Conservation (phyloP, 192 early-diverging fungal genomes). For the Kappamyces sp. region DNA sequence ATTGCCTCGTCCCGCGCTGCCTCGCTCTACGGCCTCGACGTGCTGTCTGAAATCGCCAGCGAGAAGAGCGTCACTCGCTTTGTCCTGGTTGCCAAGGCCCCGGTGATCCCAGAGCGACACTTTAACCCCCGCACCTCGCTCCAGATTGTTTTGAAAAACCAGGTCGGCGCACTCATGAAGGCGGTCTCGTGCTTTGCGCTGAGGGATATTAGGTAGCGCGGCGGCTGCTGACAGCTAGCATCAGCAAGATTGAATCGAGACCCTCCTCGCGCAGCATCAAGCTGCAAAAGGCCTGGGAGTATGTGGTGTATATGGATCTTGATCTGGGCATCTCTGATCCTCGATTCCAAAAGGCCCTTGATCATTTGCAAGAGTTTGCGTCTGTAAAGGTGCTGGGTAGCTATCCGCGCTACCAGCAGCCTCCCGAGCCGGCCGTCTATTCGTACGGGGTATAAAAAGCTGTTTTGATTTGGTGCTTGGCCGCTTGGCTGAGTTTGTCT, state of each 20-base stretch:
- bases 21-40: constrained; percentile 22
- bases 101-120: constrained; percentile 24
- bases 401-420: constrained; percentile 32
- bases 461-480: background rate
- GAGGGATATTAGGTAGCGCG: constrained; percentile 33
- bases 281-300: constrained; percentile 30
- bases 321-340: constrained; percentile 21
- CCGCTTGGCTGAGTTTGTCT: too few relatives aligned
- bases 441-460: constrained; percentile 4
- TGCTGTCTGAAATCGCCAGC: constrained; percentile 18
- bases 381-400: constrained; percentile 22
- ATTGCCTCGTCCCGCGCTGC: constrained; percentile 22
- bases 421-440: constrained; percentile 11
- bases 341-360: constrained; percentile 22
- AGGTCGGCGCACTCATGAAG: constrained; percentile 25
- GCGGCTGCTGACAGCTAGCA: constrained; percentile 14
- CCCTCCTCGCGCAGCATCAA: constrained; percentile 27
- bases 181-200: constrained; percentile 24
- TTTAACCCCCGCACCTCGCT: constrained; percentile 23
- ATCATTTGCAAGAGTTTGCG: constrained; percentile 29
- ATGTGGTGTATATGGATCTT: constrained; percentile 32
- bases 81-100: constrained; percentile 19
- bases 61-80: constrained; percentile 27
- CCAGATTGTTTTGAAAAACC: constrained; percentile 26
- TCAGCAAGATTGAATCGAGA: constrained; percentile 31